Percentiles rank a stretch among this genome's conserved stretches.
Evolutionary conservation across 2,329 filamentous ascomycete genomes (phyloP).

Genomic region (Apiospora rasikravindrae): DNA sequence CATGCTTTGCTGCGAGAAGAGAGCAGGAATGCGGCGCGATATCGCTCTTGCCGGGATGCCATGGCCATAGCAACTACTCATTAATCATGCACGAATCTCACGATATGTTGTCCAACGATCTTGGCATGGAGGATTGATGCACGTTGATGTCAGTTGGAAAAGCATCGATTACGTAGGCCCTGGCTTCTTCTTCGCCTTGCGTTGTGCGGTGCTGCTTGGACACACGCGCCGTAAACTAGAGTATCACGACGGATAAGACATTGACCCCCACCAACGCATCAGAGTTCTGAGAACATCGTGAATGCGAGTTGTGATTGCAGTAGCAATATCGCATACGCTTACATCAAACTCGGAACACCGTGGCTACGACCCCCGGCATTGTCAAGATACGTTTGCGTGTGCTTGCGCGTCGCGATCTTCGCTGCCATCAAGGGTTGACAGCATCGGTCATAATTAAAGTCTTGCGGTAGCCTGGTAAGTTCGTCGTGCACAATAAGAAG

Average conservation of each 20-base stretch:
- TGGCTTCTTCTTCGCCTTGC: neutral
- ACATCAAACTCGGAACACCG: conserved; percentile 10
- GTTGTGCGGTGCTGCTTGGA: neutral
- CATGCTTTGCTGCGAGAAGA: neutral
- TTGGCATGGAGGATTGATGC: neutral
- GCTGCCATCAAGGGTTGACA: neutral
- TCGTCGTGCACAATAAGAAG: neutral
- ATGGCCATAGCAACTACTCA: neutral
- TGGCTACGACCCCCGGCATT: neutral
- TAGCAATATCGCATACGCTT: neutral
- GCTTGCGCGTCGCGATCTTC: neutral
- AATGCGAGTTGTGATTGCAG: neutral
- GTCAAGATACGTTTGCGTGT: neutral
- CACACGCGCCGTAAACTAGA: neutral
- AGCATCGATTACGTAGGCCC: neutral
- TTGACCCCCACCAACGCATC: neutral
- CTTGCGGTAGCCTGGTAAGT: too few species aligned
- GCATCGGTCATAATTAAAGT: neutral
- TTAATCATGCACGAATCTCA: neutral
- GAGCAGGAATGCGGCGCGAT: neutral
- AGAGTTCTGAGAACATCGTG: neutral
- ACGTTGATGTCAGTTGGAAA: conserved; percentile 10
- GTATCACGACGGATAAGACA: conserved; percentile 1
- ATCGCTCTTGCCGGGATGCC: neutral
- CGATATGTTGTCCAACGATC: neutral